Base-by-base conservation (phyloP, 495 filamentous ascomycete genomes). In the Penicillium riverlandense region DNA sequence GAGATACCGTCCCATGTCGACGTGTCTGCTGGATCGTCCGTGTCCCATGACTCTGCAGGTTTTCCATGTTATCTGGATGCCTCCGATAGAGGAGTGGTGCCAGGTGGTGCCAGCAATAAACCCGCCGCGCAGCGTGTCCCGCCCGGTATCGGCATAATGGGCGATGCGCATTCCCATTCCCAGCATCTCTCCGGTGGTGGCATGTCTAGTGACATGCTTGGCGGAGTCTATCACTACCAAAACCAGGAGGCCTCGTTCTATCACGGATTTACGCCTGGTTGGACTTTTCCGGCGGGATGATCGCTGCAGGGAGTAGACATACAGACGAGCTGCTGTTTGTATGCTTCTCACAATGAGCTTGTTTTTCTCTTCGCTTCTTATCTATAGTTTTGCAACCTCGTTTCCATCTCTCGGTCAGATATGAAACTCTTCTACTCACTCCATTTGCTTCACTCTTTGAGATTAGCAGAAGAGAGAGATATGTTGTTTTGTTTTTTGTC, bases 251-350 rank as follows among this genome's bases (percentile, higher is more conserved):
- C 55, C 6, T 40, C 54, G 9, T 51, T 57, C 30, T 66, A 63
- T 31, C 50, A 48, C 37, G 44, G 54, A 7, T 50, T 63, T 39
- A 41, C 61, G 10, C 41, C 65, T 14, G 52, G 49, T 13, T 69
- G 65, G 65, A 47, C 45, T 32, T 69, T 63, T 38, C 57, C 61
- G 6, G 58, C 56, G 33, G 55, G 53, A 33, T 64, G 22, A 22
- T 22, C 4, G 15, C 1, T 16, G 15, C 15, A 16, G 15, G 15
- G 15, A 0, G 22, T 22, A 22, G 22, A 6, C 22, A 22, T 6
- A 22, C 22, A 22, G 22, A 22, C 22, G 3, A 22, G 22, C 22
- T 22, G 22, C 2, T 22, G 22, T 22, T 22, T 22, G 22, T 4
- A 22, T 22, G 22, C 22, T 12, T 7, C 2, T 3, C 32, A 34